These are phyloP conservation scores for Suillus ampliporus DNA, from an alignment of 768 basidiomycete species.

Conservation along the genomic window DNA sequence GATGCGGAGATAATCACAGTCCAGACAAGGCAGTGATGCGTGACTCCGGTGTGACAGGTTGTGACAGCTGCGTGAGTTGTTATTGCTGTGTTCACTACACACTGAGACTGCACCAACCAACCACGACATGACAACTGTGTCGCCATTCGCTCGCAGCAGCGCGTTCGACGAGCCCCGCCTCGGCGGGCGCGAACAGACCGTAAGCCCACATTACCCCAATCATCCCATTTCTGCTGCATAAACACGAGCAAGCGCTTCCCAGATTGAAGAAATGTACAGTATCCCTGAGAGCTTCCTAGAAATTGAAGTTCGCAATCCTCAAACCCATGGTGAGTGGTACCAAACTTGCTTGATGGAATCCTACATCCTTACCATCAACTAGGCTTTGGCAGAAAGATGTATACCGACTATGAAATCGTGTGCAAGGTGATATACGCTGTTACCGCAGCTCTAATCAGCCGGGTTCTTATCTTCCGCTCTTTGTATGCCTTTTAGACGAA, in stretches of 20 bases:
- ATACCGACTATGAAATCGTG: constrained; percentile 98
- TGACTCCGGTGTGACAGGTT: background rate
- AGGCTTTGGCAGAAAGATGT: constrained; percentile 99
- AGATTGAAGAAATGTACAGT: constrained; percentile 99
- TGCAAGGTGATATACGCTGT: constrained; percentile 72
- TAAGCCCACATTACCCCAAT: constrained; percentile 33
- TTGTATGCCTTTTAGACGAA: constrained; percentile 88
- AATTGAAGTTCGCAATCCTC: constrained; percentile 96
- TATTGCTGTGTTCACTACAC: background rate
- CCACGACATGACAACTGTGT: constrained; percentile 42
- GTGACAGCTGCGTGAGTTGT: background rate
- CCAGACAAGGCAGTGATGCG: background rate
- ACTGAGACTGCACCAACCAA: constrained; percentile 14
- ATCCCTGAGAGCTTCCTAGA: constrained; percentile 97
- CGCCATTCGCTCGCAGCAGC: constrained; percentile 67
- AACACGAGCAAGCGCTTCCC: constrained; percentile 41
- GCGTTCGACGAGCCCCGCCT: constrained; percentile 60
- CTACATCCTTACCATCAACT: background rate
- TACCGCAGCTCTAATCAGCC: constrained; percentile 13
- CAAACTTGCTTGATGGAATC: background rate
- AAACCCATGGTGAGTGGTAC: constrained; percentile 81
- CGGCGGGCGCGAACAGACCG: constrained; percentile 61
- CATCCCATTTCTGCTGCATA: constrained; percentile 27
- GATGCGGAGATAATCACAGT: background rate
- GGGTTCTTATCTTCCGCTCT: background rate